These are phyloP conservation scores for Hydnum rufescens DNA, from an alignment of 768 basidiomycete genomes.

Conservation along the genomic window DNA sequence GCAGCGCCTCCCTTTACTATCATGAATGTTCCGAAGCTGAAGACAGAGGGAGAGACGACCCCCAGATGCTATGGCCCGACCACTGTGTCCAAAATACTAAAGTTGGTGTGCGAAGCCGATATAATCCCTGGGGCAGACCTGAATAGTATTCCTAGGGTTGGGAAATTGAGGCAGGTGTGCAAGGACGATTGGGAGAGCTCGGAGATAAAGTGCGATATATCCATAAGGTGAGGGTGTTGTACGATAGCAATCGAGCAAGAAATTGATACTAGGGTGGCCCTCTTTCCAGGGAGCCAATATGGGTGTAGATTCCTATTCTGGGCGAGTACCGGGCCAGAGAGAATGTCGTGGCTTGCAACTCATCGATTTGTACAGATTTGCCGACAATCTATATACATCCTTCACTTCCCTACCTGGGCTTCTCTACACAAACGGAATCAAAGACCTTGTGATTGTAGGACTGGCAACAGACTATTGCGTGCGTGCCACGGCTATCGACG, in stretches of 20 bases:
- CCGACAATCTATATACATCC: slow-evolving; percentile 31
- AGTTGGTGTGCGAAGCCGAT: slow-evolving; percentile 6
- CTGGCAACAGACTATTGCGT: slow-evolving; percentile 72
- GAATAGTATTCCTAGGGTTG: slow-evolving; percentile 27
- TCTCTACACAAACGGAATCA: slow-evolving; percentile 26
- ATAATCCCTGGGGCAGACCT: neutral
- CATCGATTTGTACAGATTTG: slow-evolving; percentile 22
- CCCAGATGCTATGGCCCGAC: slow-evolving; percentile 60
- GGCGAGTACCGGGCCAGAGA: slow-evolving; percentile 13
- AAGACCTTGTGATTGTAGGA: slow-evolving; percentile 41
- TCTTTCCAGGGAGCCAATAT: slow-evolving; percentile 28
- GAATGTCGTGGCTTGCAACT: neutral
- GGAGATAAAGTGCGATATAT: slow-evolving; percentile 13
- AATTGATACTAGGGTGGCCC: neutral
- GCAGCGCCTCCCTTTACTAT: slow-evolving; percentile 23
- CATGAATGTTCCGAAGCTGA: slow-evolving; percentile 17
- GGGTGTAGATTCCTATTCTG: slow-evolving; percentile 62
- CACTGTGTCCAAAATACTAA: slow-evolving; percentile 42
- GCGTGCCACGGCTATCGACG: slow-evolving; percentile 35
- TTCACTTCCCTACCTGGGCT: slow-evolving; percentile 29
- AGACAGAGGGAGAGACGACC: slow-evolving; percentile 13
- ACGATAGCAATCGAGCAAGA: no score
- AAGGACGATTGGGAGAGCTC: slow-evolving; percentile 24
- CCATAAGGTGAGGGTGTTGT: slow-evolving; percentile 15
- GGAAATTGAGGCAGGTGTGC: slow-evolving; percentile 37